Percentiles rank a stretch among this genome's conserved stretches.
Conservation (phyloP, 2,329 filamentous ascomycete species). For the Emmonsiellopsis sp. region DNA sequence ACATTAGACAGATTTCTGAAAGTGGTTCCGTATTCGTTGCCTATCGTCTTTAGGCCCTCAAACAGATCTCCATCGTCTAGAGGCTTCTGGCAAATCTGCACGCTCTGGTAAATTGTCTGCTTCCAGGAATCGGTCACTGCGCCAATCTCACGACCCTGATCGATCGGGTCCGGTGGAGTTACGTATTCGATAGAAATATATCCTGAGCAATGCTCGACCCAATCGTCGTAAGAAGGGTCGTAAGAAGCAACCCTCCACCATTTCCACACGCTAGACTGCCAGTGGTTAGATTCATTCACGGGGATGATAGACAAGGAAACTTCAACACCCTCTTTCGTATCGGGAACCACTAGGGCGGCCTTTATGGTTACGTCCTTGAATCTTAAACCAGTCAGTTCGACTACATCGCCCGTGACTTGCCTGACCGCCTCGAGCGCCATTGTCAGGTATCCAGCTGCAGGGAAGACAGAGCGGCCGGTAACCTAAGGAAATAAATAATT, state of each 20-base stretch:
- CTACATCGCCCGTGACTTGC: constrained; percentile 12
- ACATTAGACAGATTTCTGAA: constrained; percentile 22
- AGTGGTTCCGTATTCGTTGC: constrained; percentile 21
- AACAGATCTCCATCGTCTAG: constrained; percentile 18
- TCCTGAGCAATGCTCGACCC: constrained; percentile 28
- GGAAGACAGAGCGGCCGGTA: constrained; percentile 14
- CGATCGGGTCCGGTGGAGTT: constrained; percentile 10
- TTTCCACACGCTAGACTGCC: constrained; percentile 15
- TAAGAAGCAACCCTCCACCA: constrained; percentile 24
- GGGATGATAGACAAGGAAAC: constrained; percentile 17
- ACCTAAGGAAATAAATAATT: background rate
- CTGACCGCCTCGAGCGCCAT: constrained; percentile 22
- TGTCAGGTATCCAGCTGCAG: constrained; percentile 19
- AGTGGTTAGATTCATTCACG: constrained; percentile 14
- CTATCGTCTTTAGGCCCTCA: constrained; percentile 18
- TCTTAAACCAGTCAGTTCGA: constrained; percentile 2
- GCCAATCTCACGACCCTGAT: constrained; percentile 14
- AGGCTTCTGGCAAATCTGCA: constrained; percentile 13
- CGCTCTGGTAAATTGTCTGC: constrained; percentile 8
- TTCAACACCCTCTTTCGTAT: constrained; percentile 23
- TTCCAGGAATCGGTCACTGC: constrained; percentile 12
- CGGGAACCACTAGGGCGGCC: constrained; percentile 21
- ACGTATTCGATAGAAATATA: constrained; percentile 18
- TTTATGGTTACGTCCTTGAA: constrained; percentile 16
- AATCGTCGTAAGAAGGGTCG: constrained; percentile 18